phyloP scores from a whole-genome alignment of 306 rosid species.

The Casuarina glauca region DNA sequence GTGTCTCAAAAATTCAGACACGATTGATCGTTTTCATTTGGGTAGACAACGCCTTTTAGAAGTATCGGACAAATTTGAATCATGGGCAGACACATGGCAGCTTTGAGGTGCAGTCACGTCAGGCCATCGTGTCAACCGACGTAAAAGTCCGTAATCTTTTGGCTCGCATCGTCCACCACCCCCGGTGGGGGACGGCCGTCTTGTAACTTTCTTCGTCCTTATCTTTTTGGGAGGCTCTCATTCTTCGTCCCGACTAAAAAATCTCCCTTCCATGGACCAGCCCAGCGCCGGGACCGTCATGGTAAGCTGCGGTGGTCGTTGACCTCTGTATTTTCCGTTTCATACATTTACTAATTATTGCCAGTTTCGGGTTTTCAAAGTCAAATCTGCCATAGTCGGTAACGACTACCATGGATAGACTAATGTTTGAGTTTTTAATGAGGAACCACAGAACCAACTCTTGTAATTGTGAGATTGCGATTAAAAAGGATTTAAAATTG shows the following conservation, averaged over 20 bases:
- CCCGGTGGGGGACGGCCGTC: not conserved
- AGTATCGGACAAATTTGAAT: slow-evolving; percentile 3
- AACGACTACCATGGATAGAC: too few species aligned
- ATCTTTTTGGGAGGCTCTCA: not conserved
- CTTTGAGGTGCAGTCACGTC: slow-evolving; percentile 17
- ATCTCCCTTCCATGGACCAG: not conserved
- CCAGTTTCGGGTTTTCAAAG: too few species aligned
- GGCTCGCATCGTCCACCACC: not conserved
- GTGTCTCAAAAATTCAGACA: slow-evolving; percentile 49
- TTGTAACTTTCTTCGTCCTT: not conserved
- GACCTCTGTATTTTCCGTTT: too few species aligned
- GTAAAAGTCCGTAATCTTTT: not conserved
- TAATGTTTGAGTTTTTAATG: too few species aligned
- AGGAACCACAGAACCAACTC: too few species aligned
- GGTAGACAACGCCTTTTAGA: slow-evolving; percentile 21
- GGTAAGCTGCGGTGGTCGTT: too few species aligned
- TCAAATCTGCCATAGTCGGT: too few species aligned
- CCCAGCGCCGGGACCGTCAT: not conserved
- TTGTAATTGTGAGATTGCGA: too few species aligned
- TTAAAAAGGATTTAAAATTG: too few species aligned
- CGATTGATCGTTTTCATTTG: slow-evolving; percentile 38
- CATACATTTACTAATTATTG: too few species aligned
- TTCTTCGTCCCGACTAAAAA: not conserved
- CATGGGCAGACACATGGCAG: slow-evolving; percentile 8
- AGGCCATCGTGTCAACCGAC: not conserved